Evolutionary conservation across 305 asterid species (phyloP).

Genomic region (Fraxinus sp.): DNA sequence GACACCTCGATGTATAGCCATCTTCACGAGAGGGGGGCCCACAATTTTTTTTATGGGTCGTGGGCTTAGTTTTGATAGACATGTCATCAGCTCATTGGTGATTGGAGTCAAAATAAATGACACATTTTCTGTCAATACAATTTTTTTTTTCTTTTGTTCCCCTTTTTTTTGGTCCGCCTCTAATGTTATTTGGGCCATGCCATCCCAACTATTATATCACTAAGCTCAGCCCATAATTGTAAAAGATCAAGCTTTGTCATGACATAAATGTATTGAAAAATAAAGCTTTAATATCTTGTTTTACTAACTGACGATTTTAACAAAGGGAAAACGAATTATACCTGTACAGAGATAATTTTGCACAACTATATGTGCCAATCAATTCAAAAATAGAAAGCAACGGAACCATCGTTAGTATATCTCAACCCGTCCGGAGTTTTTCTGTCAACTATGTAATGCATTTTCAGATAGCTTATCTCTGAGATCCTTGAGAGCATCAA

Average conservation of each 20-base stretch:
- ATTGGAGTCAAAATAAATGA: too few relatives aligned
- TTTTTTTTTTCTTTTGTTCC: too few relatives aligned
- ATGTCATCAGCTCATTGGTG: not conserved
- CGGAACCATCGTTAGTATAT: not conserved
- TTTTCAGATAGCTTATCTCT: slow-evolving; percentile 66
- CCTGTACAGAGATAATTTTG: not conserved
- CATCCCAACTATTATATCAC: not conserved
- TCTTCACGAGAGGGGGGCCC: too few relatives aligned
- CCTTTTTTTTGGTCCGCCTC: not conserved
- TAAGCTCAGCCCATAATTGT: not conserved
- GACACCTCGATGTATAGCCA: too few relatives aligned
- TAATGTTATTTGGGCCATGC: not conserved
- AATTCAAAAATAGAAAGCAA: not conserved
- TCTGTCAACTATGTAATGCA: slow-evolving; percentile 18
- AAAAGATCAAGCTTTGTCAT: not conserved
- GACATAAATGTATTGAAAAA: not conserved
- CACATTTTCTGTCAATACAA: too few relatives aligned
- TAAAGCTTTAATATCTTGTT: not conserved
- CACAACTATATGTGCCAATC: not conserved
- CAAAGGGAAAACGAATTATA: not conserved
- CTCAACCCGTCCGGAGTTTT: not conserved
- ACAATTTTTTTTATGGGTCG: too few relatives aligned
- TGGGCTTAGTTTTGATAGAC: not conserved
- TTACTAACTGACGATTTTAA: not conserved
- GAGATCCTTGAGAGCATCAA: slow-evolving; percentile 88